These are phyloP conservation scores for Myrica gale DNA, from an alignment of 306 rosid genomes.

Conservation along the genomic window DNA sequence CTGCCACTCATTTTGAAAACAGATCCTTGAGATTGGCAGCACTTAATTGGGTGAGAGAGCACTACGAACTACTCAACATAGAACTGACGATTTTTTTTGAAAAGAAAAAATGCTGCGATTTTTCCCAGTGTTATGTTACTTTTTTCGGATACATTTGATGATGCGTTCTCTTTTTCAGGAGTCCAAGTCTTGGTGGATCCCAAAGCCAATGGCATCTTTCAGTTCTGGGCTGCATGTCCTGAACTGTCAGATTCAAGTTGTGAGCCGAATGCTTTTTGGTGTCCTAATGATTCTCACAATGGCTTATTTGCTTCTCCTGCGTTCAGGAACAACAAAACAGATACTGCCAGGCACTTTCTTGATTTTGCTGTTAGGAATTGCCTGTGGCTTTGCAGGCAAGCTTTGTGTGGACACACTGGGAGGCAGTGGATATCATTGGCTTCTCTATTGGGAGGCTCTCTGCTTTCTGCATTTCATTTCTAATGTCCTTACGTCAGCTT, in stretches of 20 bases:
- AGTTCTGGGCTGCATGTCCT: conserved; percentile 43
- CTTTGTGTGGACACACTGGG: conserved; percentile 78
- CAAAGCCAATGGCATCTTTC: conserved; percentile 47
- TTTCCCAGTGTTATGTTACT: conserved; percentile 12
- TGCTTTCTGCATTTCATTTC: conserved; percentile 66
- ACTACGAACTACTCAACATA: not conserved
- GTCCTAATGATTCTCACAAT: conserved; percentile 52
- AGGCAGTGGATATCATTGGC: conserved; percentile 80
- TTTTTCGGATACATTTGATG: conserved; percentile 7
- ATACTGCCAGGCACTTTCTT: conserved; percentile 75
- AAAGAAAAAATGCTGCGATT: not conserved
- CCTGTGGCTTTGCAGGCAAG: conserved; percentile 76
- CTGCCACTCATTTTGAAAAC: not conserved
- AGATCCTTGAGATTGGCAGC: not conserved
- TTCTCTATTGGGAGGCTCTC: conserved; percentile 64
- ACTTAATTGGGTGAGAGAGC: not conserved
- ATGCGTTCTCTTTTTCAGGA: conserved; percentile 42
- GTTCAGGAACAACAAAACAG: conserved; percentile 54
- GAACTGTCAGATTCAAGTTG: conserved; percentile 62
- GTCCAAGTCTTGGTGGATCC: conserved; percentile 66
- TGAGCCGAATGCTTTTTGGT: conserved; percentile 62
- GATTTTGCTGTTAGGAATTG: conserved; percentile 60
- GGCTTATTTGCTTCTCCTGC: conserved; percentile 56
- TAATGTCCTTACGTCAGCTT: conserved; percentile 42
- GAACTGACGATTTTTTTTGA: not conserved